Percentiles rank a stretch among this genome's conserved stretches.
Conservation (phyloP, 2,329 filamentous ascomycete species). For the Penicillium sp. region DNA sequence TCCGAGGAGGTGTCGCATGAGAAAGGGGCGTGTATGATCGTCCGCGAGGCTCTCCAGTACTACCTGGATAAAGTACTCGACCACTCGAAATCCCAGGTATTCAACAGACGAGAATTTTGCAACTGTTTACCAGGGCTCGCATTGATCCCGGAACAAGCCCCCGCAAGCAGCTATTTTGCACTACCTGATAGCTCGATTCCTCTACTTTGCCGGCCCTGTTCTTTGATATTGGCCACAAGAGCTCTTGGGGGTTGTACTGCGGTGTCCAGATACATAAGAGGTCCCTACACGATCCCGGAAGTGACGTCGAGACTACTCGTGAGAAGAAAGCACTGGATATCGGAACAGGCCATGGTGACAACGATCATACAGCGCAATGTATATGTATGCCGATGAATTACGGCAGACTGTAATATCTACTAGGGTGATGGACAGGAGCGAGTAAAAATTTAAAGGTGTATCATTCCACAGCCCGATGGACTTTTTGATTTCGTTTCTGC, state of each 20-base stretch:
- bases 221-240: slow-evolving; percentile 19
- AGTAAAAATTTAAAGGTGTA: slow-evolving; percentile 26
- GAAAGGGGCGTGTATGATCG: neutral
- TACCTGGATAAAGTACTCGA: neutral
- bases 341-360: neutral
- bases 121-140: slow-evolving; percentile 31
- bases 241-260: neutral
- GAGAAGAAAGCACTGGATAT: neutral
- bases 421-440: slow-evolving; percentile 7
- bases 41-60: neutral
- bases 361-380: neutral
- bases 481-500: slow-evolving; percentile 29
- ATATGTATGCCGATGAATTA: neutral
- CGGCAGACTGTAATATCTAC: slow-evolving; percentile 7
- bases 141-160: slow-evolving; percentile 35
- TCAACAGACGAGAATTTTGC: slow-evolving; percentile 22
- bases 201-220: slow-evolving; percentile 27
- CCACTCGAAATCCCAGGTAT: neutral
- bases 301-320: neutral
- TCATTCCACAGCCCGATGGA: slow-evolving; percentile 24
- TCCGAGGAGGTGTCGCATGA: neutral
- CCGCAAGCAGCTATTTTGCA: slow-evolving; percentile 35
- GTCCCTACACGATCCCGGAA: neutral
- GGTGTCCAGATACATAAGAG: slow-evolving; percentile 5
- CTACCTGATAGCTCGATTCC: slow-evolving; percentile 37